Base-by-base conservation (phyloP, 257 asterid species). In the Osmanthus fragrans region DNA sequence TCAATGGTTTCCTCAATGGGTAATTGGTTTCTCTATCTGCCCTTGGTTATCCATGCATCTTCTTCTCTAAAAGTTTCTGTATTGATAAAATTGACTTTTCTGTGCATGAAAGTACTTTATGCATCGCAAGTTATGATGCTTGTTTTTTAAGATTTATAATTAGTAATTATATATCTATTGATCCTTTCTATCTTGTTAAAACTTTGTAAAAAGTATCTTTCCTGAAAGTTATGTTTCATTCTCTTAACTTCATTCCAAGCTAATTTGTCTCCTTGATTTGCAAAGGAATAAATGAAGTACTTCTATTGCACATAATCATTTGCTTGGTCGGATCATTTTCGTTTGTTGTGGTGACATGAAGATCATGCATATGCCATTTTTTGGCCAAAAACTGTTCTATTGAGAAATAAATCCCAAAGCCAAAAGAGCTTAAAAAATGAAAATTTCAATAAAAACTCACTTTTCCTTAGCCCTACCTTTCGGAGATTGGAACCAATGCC, bases 1-100 rank as follows among this genome's bases (percentile, higher is more conserved):
- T 33, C 87, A 81, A 69, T 90, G 94, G 97, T 75, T 90, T 76
- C 94, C 96, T 80, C 88, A 66, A 75, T 94, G 97, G 98, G 98
- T 91, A 90, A 83, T 84, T 75, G 39, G 42, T 75, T 84, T 72
- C 4, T 56, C 78, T 32, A n/a, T 76, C 72, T 73, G 66, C 51
- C 69, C 75, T 39, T 15, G 72, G 49, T 49, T 29, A 18, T 36
- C 37, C n/a, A 36, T 51, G 12, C 69, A 9, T 63, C 69, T 36
- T 67, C 74, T 73, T 51, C 72, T 77, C 40, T 29, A 51, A 18
- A 45, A 70, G 10, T 49, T 70, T 78, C 29, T 54, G 18, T 30
- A 51, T 40, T 39, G 15, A 18, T 60, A 29, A 68, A 30, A 63
- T 49, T 73, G 39, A 13, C 18, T 36, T 9, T 67, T 45, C 29